Base-by-base conservation (phyloP, 2,329 filamentous ascomycete species). In the Blumeriella jaapii region DNA sequence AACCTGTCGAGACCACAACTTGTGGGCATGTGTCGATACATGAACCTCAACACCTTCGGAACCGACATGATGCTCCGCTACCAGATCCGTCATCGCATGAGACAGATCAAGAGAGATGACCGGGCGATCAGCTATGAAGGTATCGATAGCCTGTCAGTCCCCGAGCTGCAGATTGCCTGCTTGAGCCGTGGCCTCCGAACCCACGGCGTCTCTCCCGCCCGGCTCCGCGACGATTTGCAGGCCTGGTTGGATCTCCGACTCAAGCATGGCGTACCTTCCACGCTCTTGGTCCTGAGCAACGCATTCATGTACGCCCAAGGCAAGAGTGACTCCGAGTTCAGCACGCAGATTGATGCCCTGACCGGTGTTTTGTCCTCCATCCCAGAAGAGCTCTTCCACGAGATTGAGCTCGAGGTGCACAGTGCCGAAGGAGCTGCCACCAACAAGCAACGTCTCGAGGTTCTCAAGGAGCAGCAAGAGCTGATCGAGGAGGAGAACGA, bases 51-150 rank as follows among this genome's bases (percentile, higher is more conserved):
- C 64, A 89, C 86, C 0, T 95, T 96, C 53, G 91, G 91, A 47
- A 96, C 91, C 14, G 91, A 98, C 61, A 84, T 86, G 60, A 93
- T 98, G 82, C 78, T 98, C 33, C 83, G 91, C 36, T 98, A 98
- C 64, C 86, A 93, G 58, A 77, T 98, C 53, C 84, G 91, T 39
- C 87, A 96, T 63, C 83, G 89, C 44, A 98, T 98, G 91, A 78
- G 89, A 52, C 91, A 98, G 63, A 96, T 96, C 69, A 98, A 98
- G 76, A 80, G 89, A 45, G 91, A 98, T 55, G 91, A 98, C 63
- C 79, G 78, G 48, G 86, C 87, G 45, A 98, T 98, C 56, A 82
- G 77, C 58, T 94, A 80, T 55, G 91, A 98, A 61, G 87, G 91
- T 20, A 80, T 98, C 18, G 86, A 93, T 41, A 87, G 81, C 35